A percentile compares a stretch with the other conserved stretches of the same genome.
phyloP scores from a whole-genome alignment of 2,329 filamentous ascomycete genomes.

The Colletotrichum spinosum region DNA sequence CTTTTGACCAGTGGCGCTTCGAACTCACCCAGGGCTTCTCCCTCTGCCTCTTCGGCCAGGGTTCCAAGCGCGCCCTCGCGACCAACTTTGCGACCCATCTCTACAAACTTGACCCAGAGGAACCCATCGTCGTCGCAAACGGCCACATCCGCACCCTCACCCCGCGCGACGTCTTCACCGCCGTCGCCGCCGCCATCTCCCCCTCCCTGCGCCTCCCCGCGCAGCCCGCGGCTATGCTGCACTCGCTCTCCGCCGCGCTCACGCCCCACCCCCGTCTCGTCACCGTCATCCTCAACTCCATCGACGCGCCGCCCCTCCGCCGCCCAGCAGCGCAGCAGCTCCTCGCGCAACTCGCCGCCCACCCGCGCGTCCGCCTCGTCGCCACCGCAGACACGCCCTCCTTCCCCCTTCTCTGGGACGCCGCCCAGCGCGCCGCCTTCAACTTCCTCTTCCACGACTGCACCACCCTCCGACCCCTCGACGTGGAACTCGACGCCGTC shows the following conservation, averaged over 20 bases:
- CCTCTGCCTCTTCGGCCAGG: slow-evolving; percentile 91
- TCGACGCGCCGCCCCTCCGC: slow-evolving; percentile 84
- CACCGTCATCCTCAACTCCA: slow-evolving; percentile 83
- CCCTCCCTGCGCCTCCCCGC: slow-evolving; percentile 62
- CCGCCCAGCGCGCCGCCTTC: slow-evolving; percentile 82
- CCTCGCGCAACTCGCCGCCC: slow-evolving; percentile 80
- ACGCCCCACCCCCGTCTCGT: slow-evolving; percentile 61
- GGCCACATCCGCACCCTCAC: slow-evolving; percentile 79
- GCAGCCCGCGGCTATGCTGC: slow-evolving; percentile 76
- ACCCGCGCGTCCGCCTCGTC: slow-evolving; percentile 77
- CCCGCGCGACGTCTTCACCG: slow-evolving; percentile 76
- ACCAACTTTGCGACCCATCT: slow-evolving; percentile 80
- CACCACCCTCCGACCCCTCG: slow-evolving; percentile 85
- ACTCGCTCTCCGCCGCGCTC: slow-evolving; percentile 73
- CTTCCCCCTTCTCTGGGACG: slow-evolving; percentile 91
- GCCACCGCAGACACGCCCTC: slow-evolving; percentile 90
- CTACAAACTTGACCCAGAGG: slow-evolving; percentile 60
- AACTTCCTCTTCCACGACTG: slow-evolving; percentile 94
- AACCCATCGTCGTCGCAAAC: slow-evolving; percentile 85
- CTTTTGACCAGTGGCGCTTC: slow-evolving; percentile 92
- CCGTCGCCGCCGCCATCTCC: slow-evolving; percentile 73
- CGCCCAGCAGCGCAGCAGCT: slow-evolving; percentile 76
- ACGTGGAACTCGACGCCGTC: slow-evolving; percentile 81
- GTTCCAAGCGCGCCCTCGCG: slow-evolving; percentile 84
- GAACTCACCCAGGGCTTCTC: slow-evolving; percentile 90